Conservation (phyloP, 108 stramenopile species). For the Cyclotella sp. region DNA sequence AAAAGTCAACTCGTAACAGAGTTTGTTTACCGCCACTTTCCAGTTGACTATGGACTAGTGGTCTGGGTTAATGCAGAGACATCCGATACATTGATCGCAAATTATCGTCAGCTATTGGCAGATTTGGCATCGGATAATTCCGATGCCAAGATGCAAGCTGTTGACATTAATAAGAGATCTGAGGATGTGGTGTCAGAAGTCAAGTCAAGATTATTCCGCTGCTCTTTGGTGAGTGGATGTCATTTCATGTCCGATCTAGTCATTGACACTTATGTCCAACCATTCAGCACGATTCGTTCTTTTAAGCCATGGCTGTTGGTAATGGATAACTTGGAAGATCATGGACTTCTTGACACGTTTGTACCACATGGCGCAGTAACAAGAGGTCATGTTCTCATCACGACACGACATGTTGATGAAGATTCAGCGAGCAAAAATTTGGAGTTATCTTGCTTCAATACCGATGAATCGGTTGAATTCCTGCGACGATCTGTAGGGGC, state of each 20-base stretch:
- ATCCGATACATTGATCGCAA: constrained; percentile 58
- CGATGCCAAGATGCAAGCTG: constrained; percentile 32
- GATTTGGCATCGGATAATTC: constrained; percentile 43
- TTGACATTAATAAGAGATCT: constrained; percentile 45
- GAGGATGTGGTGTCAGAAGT: constrained; percentile 68
- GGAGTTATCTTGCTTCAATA: constrained; percentile 59
- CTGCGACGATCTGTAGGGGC: constrained; percentile 41
- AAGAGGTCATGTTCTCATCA: constrained; percentile 66
- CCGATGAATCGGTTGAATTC: constrained; percentile 60
- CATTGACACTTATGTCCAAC: no score
- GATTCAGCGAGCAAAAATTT: constrained; percentile 30
- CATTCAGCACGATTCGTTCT: constrained; percentile 14
- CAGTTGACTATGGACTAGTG: constrained; percentile 63
- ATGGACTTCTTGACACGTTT: constrained; percentile 48
- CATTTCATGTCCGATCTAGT: no score
- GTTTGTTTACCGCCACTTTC: constrained; percentile 72
- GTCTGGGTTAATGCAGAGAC: constrained; percentile 73
- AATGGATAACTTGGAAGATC: constrained; percentile 77
- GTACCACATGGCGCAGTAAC: constrained; percentile 60
- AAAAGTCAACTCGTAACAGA: constrained; percentile 46
- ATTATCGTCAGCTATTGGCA: constrained; percentile 64
- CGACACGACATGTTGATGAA: constrained; percentile 58
- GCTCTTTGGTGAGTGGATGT: no score
- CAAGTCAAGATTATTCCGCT: constrained; percentile 58
- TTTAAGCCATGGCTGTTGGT: constrained; percentile 71